These are phyloP conservation scores for Daldinia concentrica DNA, from an alignment of 495 filamentous ascomycete species.

Conservation along the genomic window DNA sequence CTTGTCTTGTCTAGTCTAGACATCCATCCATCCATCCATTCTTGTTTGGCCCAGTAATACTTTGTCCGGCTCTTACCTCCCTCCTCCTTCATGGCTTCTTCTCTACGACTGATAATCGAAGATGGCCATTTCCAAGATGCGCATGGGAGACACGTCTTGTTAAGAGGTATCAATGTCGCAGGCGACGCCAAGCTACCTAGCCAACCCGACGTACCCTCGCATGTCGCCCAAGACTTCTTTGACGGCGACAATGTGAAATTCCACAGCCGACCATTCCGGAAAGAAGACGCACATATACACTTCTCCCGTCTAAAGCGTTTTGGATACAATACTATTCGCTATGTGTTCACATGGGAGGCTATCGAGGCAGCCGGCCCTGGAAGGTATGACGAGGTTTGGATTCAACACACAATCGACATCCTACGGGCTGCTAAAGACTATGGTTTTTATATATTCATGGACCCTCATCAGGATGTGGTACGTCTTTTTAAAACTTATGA, in stretches of 20 bases:
- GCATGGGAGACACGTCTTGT: conserved; percentile 63
- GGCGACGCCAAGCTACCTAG: conserved; percentile 75
- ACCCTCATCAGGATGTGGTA: conserved; percentile 96
- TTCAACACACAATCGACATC: conserved; percentile 85
- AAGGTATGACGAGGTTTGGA: conserved; percentile 93
- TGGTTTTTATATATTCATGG: conserved; percentile 96
- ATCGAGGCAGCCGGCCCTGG: conserved; percentile 95
- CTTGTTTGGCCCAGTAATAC: neutral
- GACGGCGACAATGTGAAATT: conserved; percentile 94
- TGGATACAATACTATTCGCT: conserved; percentile 95
- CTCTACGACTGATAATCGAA: conserved; percentile 75
- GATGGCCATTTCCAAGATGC: conserved; percentile 77
- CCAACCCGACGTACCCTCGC: conserved; percentile 80
- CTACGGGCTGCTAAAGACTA: conserved; percentile 86
- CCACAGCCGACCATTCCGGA: conserved; percentile 80
- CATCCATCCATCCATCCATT: neutral
- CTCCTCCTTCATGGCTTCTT: conserved; percentile 51
- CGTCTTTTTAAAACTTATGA: conserved; percentile 47
- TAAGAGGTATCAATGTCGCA: conserved; percentile 72
- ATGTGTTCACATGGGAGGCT: conserved; percentile 99
- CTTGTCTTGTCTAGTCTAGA: neutral
- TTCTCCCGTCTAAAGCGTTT: conserved; percentile 86
- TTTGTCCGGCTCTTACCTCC: neutral
- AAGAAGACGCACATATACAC: conserved; percentile 84
- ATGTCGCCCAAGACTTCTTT: conserved; percentile 82